Conservation (phyloP, 2,329 filamentous ascomycete genomes). For the Elsinoe arachidis region DNA sequence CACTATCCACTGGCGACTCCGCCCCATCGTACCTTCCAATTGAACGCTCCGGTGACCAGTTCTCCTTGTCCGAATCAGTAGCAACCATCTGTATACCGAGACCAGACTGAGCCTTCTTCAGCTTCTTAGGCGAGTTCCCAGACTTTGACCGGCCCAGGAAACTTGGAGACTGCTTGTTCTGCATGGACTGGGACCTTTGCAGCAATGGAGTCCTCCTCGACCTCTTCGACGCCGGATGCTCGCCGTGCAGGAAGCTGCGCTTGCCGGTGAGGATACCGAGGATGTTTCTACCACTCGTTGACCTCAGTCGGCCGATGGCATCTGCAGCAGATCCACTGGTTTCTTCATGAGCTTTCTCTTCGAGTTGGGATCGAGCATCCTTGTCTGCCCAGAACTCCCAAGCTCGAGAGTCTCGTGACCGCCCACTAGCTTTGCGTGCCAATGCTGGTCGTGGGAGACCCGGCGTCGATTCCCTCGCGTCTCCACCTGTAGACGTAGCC, state of each 20-base stretch:
- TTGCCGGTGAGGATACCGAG: conserved; percentile 51
- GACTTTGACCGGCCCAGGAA: not conserved
- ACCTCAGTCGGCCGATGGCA: conserved; percentile 72
- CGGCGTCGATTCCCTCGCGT: conserved; percentile 47
- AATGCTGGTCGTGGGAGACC: conserved; percentile 45
- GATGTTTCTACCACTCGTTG: conserved; percentile 51
- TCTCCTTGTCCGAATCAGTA: conserved; percentile 89
- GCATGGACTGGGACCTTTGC: conserved; percentile 25
- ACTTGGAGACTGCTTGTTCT: conserved; percentile 23
- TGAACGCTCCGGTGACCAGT: conserved; percentile 57
- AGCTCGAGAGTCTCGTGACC: conserved; percentile 77
- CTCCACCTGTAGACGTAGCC: conserved; percentile 18
- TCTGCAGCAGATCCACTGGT: conserved; percentile 69
- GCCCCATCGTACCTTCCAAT: conserved; percentile 20
- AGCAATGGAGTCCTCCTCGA: conserved; percentile 39
- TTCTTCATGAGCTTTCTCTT: conserved; percentile 72
- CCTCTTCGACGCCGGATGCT: conserved; percentile 23
- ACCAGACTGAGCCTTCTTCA: conserved; percentile 25
- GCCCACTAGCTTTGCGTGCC: conserved; percentile 41
- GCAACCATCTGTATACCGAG: conserved; percentile 41
- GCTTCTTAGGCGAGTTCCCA: conserved; percentile 15
- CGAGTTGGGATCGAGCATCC: conserved; percentile 68
- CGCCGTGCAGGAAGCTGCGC: conserved; percentile 43
- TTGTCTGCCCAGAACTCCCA: conserved; percentile 90
- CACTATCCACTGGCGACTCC: conserved; percentile 9